Percentiles rank a stretch among this genome's conserved stretches.
Evolutionary conservation across 1,284 basidiomycete genomes (phyloP).

Genomic region (Vanrija humicola): DNA sequence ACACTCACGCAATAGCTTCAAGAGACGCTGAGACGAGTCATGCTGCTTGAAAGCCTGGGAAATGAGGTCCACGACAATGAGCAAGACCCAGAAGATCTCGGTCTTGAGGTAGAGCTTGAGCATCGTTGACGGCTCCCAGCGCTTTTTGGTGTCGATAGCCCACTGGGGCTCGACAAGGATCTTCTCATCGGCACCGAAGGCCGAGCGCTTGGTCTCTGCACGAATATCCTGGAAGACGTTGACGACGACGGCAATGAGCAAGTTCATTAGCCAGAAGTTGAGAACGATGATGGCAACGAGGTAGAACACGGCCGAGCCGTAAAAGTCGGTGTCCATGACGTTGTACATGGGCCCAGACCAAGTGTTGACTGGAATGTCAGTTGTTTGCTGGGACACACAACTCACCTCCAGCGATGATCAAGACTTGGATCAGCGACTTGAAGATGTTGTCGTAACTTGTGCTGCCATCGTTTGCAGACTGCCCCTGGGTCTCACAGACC

Average conservation of each 20-base stretch:
- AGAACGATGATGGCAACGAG: slow-evolving; percentile 76
- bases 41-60: slow-evolving; percentile 73
- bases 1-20: slow-evolving; percentile 39
- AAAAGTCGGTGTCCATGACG: slow-evolving; percentile 90
- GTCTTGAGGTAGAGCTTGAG: slow-evolving; percentile 50
- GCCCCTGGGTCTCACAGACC: slow-evolving; percentile 52
- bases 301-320: slow-evolving; percentile 82
- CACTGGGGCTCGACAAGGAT: slow-evolving; percentile 31
- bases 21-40: slow-evolving; percentile 54
- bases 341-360: slow-evolving; percentile 73
- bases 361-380: slow-evolving; percentile 40
- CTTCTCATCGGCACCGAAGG: slow-evolving; percentile 77
- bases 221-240: slow-evolving; percentile 90
- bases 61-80: slow-evolving; percentile 64
- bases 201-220: slow-evolving; percentile 82
- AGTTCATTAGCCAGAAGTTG: slow-evolving; percentile 91
- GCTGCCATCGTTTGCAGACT: slow-evolving; percentile 66
- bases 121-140: slow-evolving; percentile 21
- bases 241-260: slow-evolving; percentile 94
- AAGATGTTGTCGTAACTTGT: slow-evolving; percentile 91
- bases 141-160: slow-evolving; percentile 28
- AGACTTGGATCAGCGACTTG: slow-evolving; percentile 73
- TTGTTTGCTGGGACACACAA: background rate
- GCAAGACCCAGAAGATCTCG: slow-evolving; percentile 66
- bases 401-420: slow-evolving; percentile 78